phyloP scores from a whole-genome alignment of 257 asterid species.

The Solanum chiquidenum region DNA sequence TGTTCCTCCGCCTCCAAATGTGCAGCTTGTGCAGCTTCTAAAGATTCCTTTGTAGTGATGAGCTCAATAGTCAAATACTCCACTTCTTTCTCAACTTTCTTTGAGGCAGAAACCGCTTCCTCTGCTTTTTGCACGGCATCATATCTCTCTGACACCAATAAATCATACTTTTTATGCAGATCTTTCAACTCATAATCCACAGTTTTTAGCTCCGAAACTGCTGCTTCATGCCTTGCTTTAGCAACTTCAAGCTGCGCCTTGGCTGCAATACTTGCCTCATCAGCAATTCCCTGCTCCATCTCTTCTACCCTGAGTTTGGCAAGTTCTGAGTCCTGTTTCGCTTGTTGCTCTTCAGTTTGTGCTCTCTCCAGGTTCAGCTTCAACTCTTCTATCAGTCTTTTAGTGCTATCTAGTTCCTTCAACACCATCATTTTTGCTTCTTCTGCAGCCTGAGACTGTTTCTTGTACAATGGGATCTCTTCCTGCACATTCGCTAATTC shows the following conservation, averaged over 20 bases:
- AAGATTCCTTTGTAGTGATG: constrained; percentile 57
- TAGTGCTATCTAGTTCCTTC: constrained; percentile 74
- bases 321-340: constrained; percentile 88
- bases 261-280: constrained; percentile 79
- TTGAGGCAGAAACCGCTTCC: constrained; percentile 43
- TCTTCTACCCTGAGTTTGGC: constrained; percentile 83
- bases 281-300: constrained; percentile 82
- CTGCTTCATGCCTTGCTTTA: constrained; percentile 62
- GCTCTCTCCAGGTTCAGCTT: constrained; percentile 88
- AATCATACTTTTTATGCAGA: constrained; percentile 41
- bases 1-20: constrained; percentile 91
- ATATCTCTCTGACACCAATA: constrained; percentile 50
- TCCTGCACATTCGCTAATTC: constrained; percentile 75
- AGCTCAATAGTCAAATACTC: constrained; percentile 87
- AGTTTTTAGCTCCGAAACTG: constrained; percentile 48
- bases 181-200: constrained; percentile 49
- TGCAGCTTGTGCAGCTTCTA: constrained; percentile 76
- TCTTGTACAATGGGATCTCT: constrained; percentile 66
- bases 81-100: constrained; percentile 68
- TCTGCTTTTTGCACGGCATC: constrained; percentile 51
- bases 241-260: constrained; percentile 97
- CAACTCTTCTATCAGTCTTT: constrained; percentile 71
- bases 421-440: constrained; percentile 53
- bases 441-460: constrained; percentile 62
- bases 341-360: constrained; percentile 83